phyloP scores from a whole-genome alignment of 345 rosid species.

The Gossypium bickii region DNA sequence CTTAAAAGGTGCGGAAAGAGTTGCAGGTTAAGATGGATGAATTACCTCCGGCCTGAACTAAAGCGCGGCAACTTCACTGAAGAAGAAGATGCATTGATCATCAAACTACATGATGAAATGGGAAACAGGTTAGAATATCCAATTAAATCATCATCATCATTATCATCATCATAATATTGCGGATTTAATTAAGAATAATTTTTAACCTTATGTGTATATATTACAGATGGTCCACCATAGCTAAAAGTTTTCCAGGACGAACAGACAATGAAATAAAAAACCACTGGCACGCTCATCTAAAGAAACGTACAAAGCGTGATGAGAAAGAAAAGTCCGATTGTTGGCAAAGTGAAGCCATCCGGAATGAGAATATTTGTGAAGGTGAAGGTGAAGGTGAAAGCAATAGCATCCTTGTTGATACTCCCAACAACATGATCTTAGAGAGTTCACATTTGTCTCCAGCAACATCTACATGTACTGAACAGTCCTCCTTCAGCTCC shows the following conservation, averaged over 20 bases:
- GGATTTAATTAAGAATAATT: too few relatives aligned
- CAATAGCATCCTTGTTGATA: background rate
- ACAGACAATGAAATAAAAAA: conserved; percentile 41
- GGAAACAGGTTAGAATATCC: conserved; percentile 15
- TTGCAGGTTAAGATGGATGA: conserved; percentile 43
- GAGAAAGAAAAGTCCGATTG: background rate
- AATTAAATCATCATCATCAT: background rate
- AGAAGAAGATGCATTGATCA: conserved; percentile 34
- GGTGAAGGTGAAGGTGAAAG: background rate
- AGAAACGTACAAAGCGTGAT: conserved; percentile 17
- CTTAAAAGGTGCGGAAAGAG: conserved; percentile 41
- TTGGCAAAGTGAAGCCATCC: background rate
- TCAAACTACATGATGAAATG: conserved; percentile 19
- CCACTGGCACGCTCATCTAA: conserved; percentile 31
- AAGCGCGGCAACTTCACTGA: conserved; percentile 35
- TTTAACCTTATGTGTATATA: too few relatives aligned
- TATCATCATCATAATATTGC: background rate
- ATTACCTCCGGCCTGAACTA: conserved; percentile 35
- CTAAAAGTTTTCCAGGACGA: conserved; percentile 31
- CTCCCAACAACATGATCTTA: background rate
- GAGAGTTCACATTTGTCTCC: conserved; percentile 26
- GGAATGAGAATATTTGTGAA: background rate
- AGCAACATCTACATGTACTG: background rate
- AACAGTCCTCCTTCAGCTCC: background rate
- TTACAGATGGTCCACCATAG: conserved; percentile 37